Base-by-base conservation (phyloP, 768 basidiomycete species). In the Mycena haematopus region DNA sequence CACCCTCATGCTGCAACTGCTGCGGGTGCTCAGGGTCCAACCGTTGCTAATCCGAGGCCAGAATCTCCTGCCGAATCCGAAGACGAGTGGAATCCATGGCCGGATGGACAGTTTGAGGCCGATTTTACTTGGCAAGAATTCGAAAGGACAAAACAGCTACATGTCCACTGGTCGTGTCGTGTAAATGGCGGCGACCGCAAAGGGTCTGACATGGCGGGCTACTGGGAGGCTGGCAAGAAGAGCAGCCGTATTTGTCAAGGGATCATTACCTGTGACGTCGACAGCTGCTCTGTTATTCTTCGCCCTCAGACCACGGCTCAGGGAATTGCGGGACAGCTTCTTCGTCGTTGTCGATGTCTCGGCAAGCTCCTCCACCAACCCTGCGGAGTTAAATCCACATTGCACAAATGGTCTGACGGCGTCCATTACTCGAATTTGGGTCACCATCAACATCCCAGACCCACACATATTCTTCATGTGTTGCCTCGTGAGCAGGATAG, bases 81-180 rank as follows among this genome's bases (percentile, higher is more conserved):
- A 1, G 53, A 19, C 13, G 53, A 42, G 29, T 54, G 53, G 53
- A 27, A 54, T 14, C 53, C 40, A 13, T 55, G 40, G 40, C 54
- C 54, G 1, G 44, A 45, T 19, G 54, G 54, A n/a, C 14, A 29
- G 6, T 55, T 55, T 33, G 29, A 44, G 13, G 17, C 6, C 1
- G 42, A 45, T 13, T 55, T 55, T 22, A 45, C 40, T 21, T 55
- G 40, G 54, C 8, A 44, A 14, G 19, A 55, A 25, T 44, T 31
- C 17, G 19, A 44, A 1, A 19, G 17, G 2, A 19, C 25, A 6
- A 25, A 46, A 8, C n/a, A 45, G 10, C 31, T 56, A 1, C 21
- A 13, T 4, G 56, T 49, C 13, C 45, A 56, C 31, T 56, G 56
- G 56, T 15, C 56, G 1, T 56, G 33, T 35, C 14, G n/a, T 4